Evolutionary conservation across 768 basidiomycete species (phyloP), one percentile per base, ranked within the genome.

Genomic region (Pleurotus platypus): DNA sequence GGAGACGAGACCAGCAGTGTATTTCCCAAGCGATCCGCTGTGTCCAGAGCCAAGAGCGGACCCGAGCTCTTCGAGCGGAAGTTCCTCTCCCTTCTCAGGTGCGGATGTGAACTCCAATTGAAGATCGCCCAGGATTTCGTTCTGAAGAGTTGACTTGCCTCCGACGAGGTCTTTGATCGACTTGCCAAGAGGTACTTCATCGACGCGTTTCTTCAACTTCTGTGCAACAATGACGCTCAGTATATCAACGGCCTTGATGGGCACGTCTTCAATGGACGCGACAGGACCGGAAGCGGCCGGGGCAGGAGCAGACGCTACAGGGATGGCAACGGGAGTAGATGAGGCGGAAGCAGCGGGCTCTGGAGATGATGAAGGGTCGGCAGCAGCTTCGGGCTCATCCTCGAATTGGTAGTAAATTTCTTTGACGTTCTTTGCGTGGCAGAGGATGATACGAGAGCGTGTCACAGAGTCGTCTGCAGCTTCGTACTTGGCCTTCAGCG

Each of bases 371-470:
- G 76, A 72, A 9, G 77, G 72, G n/a, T 71, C 75, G 15, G 70
- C 61, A 2, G 75, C 69, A 11, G 72, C 76, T 48, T 82, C 78
- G 22, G 68, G 75, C 63, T 91, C 94, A 61, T 98, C 96, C 69
- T 98, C 96, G 71, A 92, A 95, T 66, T 92, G 89, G 70, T 98
- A 99, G 73, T 98, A 98, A 39, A 98, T 94, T 69, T 98, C 97
- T 72, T 96, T 96, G 63, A 80, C 81, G 69, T 99, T 87, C 83
- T 98, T 99, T 38, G 96, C 87, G 64, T 94, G 90, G 70, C 96
- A 98, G 57, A 91, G 83, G 64, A 99, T 93, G 13, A 78, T 76
- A 58, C 97, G 87, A 16, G 79, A 83, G 62, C 81, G 87, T 64
- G 86, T 86, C 60, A 88, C 76, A 4, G 95, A 92, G 62, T 94